Conservation (phyloP, 2,329 filamentous ascomycete species). For the Penicillium sp. region DNA sequence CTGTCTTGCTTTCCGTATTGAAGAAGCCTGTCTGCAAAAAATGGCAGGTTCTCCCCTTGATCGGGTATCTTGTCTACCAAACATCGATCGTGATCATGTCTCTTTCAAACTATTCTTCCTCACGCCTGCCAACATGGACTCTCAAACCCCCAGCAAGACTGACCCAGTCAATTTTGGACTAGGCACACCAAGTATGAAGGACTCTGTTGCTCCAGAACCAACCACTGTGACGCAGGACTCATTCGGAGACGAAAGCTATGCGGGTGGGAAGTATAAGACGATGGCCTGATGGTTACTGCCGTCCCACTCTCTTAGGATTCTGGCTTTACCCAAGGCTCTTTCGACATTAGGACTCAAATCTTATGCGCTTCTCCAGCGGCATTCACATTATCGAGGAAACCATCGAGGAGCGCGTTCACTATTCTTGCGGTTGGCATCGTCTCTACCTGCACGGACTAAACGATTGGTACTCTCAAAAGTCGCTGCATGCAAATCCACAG, state of each 20-base stretch:
- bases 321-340: conserved; percentile 57
- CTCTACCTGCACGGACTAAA: conserved; percentile 60
- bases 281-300: conserved; percentile 35
- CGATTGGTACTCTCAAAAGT: conserved; percentile 60
- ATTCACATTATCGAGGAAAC: background rate
- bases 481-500: conserved; percentile 61
- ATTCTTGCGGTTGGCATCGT: conserved; percentile 56
- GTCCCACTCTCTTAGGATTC: conserved; percentile 53
- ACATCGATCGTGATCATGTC: background rate
- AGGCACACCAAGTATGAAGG: background rate
- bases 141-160: background rate
- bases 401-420: conserved; percentile 50
- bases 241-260: conserved; percentile 32
- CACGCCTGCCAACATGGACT: background rate
- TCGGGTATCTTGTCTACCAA: background rate
- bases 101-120: background rate
- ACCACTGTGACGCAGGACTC: conserved; percentile 17
- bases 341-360: conserved; percentile 56
- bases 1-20: background rate
- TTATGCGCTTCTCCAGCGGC: conserved; percentile 24
- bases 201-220: background rate
- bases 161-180: background rate
- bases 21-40: background rate
- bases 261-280: conserved; percentile 33
- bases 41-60: conserved; percentile 4